These are phyloP conservation scores for Trypanosoma scelopori DNA, from an alignment of 208 protist genomes.

Conservation along the genomic window DNA sequence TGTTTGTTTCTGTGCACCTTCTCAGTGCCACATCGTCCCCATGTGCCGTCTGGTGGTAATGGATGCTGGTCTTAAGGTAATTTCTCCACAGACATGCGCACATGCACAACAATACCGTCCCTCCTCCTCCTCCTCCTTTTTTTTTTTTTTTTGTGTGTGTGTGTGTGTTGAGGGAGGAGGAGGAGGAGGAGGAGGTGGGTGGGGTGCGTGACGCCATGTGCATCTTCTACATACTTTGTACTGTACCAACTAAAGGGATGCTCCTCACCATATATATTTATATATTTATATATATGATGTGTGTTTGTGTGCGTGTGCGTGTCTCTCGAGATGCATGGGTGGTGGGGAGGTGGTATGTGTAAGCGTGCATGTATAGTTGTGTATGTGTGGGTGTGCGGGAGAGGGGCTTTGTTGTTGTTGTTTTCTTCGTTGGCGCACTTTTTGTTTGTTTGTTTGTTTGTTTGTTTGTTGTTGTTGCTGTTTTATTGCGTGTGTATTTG, in stretches of 20 bases:
- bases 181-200: no score
- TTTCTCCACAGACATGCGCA: not conserved
- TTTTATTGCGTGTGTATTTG: no score
- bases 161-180: no score
- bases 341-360: no score
- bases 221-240: not conserved
- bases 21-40: not conserved
- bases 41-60: not conserved
- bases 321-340: no score
- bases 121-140: no score
- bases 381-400: not conserved
- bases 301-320: no score
- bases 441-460: not conserved
- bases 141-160: not conserved
- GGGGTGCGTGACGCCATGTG: not conserved
- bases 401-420: not conserved
- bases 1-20: not conserved
- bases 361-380: no score
- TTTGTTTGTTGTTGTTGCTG: not conserved
- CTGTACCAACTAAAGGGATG: not conserved
- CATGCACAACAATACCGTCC: not conserved
- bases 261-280: slow-evolving; percentile 5
- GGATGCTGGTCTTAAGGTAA: not conserved
- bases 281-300: slow-evolving; percentile 5
- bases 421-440: not conserved